A percentile compares a stretch with the other conserved stretches of the same genome.
phyloP scores from a whole-genome alignment of 345 rosid species.

The Sonneratia alba region DNA sequence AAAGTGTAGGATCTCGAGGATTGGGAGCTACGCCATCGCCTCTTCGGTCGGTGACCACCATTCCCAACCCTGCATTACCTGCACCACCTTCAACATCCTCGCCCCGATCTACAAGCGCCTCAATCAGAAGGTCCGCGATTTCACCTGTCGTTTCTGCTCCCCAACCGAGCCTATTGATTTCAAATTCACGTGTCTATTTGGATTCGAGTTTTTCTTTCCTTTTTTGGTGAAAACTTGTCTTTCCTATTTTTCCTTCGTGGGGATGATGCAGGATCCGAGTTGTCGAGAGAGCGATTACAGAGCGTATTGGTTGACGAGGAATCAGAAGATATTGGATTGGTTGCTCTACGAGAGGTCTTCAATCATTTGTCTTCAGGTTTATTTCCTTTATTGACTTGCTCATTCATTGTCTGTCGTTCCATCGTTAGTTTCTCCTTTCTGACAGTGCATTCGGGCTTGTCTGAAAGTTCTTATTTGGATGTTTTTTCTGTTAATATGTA shows the following conservation, averaged over 20 bases:
- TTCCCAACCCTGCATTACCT: conserved; percentile 68
- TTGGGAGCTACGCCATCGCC: conserved; percentile 83
- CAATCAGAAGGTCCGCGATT: conserved; percentile 29
- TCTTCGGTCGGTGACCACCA: conserved; percentile 60
- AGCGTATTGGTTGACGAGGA: conserved; percentile 63
- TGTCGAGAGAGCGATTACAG: conserved; percentile 71
- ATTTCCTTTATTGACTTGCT: not conserved
- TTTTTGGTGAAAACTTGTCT: not conserved
- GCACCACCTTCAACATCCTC: conserved; percentile 79
- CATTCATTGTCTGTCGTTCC: not conserved
- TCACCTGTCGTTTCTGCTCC: no score
- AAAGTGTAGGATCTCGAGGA: conserved; percentile 57
- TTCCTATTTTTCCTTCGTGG: not conserved
- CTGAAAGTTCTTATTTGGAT: not conserved
- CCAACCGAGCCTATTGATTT: not conserved
- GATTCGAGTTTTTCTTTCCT: not conserved
- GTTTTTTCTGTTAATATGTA: not conserved
- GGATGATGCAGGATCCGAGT: conserved; percentile 43
- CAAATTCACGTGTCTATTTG: not conserved
- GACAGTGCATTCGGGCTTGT: not conserved
- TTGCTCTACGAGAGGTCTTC: conserved; percentile 71
- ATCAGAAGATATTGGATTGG: conserved; percentile 73
- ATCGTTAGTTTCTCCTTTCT: not conserved
- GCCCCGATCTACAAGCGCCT: conserved; percentile 89
- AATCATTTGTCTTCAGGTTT: conserved; percentile 84